Percentiles rank a stretch among this genome's conserved stretches.
Evolutionary conservation across 306 rosid genomes (phyloP).

Genomic region (Betula pendula): DNA sequence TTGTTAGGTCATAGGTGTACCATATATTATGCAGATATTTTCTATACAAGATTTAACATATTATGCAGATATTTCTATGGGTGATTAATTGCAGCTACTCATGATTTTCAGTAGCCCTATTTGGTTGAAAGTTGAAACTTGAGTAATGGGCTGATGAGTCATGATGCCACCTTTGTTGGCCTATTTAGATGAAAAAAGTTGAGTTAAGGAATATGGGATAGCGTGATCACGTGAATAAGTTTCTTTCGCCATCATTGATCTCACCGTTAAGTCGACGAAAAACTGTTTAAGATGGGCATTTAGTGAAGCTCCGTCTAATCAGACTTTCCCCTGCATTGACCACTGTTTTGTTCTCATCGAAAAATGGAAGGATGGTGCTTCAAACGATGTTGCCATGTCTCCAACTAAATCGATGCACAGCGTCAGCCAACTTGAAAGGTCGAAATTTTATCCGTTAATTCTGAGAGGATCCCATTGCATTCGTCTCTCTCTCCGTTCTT

Average conservation of each 20-base stretch:
- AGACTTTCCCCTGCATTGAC: neutral
- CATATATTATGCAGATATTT: no score
- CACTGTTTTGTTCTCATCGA: constrained; percentile 5
- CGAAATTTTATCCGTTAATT: no score
- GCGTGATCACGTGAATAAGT: neutral
- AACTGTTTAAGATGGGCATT: neutral
- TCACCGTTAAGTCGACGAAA: neutral
- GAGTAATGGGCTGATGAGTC: no score
- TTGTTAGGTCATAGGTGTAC: no score
- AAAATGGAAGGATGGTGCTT: neutral
- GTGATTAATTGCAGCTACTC: no score
- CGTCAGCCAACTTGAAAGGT: no score
- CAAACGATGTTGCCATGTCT: neutral
- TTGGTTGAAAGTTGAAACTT: no score
- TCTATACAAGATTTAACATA: no score
- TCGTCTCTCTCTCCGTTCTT: neutral
- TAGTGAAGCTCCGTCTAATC: neutral
- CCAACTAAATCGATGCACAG: no score
- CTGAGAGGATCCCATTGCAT: no score
- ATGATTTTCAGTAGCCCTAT: no score
- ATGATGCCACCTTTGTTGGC: neutral
- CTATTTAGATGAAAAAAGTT: neutral
- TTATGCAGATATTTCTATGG: no score
- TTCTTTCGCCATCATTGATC: neutral
- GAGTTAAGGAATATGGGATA: neutral